Evolutionary conservation across 306 rosid genomes (phyloP), one percentile per base, ranked within the genome.

Genomic region (Inga laurina): DNA sequence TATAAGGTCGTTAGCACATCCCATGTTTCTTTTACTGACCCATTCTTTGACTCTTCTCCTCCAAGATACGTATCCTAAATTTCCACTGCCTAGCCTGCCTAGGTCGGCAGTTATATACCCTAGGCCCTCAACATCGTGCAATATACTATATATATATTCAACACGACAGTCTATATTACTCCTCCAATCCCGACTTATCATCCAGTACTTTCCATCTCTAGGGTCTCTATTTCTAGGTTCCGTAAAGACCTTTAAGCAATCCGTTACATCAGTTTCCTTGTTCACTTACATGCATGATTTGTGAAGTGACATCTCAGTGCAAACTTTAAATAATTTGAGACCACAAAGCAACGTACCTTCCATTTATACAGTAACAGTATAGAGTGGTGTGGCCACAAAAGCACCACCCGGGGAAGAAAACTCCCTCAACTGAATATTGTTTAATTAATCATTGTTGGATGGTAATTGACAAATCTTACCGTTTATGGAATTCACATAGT

Each of bases 211-310:
- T 54, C 24, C n/a, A 54, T 54, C 22, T 19, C 22, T 69, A 41
- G 22, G 44, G 49, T 24, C 57, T 35, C 37, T 22, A 8, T 18
- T 48, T 10, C 0, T 62, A 37, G 83, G 57, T 62, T 48, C 14
- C 41, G 75, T 71, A 57, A 70, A 52, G 9, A 24, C 77, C 27
- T 77, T 24, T 75, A 30, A 61, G 74, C 59, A 83, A 76, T 79
- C 52, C 24, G 77, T 82, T 82, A 75, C 80, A 79, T 76, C 73
- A 22, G 82, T 83, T 83, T 86, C 82, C 72, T 24, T 32, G 11
- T 51, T 54, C 76, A 39, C 71, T 80, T 76, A 68, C 54, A 37
- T 65, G 52, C 34, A 78, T 52, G 27, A 72, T 64, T 34, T 61
- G 37, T 19, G 56, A 76, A 49, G 34, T 24, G 82, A 64, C 83